Evolutionary conservation across 2,329 filamentous ascomycete species (phyloP).

Genomic region (Penicillium occitanis): DNA sequence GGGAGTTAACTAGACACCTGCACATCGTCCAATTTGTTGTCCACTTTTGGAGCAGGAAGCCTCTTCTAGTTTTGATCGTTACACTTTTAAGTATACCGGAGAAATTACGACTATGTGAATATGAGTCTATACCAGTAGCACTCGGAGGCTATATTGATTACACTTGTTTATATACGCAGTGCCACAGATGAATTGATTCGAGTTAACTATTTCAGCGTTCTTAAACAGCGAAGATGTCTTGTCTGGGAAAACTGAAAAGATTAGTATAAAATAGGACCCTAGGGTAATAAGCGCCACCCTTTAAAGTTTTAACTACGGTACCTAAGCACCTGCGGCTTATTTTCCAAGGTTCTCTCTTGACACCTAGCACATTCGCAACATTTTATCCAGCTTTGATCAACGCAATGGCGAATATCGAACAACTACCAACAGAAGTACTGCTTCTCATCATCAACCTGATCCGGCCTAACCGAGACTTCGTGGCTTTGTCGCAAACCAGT

Average conservation of each 20-base stretch:
- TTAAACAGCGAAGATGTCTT: neutral
- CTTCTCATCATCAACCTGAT: slow-evolving; percentile 21
- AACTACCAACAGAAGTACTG: slow-evolving; percentile 8
- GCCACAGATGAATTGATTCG: neutral
- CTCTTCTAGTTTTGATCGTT: neutral
- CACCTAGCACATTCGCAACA: neutral
- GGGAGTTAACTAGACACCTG: neutral
- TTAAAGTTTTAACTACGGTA: neutral
- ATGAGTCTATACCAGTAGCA: neutral
- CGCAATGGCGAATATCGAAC: neutral
- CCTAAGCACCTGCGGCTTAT: neutral
- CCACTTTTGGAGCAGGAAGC: neutral
- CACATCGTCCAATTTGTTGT: neutral
- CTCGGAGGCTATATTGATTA: neutral
- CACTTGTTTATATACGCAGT: neutral
- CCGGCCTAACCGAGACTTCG: slow-evolving; percentile 22
- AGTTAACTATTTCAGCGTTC: neutral
- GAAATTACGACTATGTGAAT: neutral
- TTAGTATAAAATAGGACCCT: neutral
- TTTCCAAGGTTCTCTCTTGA: neutral
- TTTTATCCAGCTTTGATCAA: too few species aligned
- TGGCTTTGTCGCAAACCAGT: slow-evolving; percentile 23
- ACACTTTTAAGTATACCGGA: neutral
- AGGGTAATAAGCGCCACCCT: neutral
- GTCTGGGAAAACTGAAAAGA: neutral